Evolutionary conservation across 2,329 filamentous ascomycete species (phyloP).

Genomic region (Leptosphaerulina australis): DNA sequence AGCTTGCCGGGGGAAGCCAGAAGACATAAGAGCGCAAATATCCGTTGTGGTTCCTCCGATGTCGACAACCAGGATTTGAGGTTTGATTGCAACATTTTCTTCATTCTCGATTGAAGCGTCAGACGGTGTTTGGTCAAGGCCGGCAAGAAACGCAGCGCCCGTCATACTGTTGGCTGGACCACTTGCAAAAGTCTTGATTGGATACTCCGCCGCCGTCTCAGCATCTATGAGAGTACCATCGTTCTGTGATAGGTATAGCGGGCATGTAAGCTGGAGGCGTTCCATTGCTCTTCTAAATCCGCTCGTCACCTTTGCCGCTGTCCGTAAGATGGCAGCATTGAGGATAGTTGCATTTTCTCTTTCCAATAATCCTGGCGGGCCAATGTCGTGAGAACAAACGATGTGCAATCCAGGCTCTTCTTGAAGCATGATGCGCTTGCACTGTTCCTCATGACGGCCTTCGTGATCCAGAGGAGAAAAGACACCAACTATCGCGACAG

Average conservation of each 20-base stretch:
- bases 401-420: conserved; percentile 51
- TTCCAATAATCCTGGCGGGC: conserved; percentile 59
- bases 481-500: conserved; percentile 54
- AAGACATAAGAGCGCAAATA: conserved; percentile 63
- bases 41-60: conserved; percentile 71
- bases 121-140: not conserved
- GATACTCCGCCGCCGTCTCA: conserved; percentile 58
- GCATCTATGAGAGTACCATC: conserved; percentile 66
- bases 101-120: too few relatives aligned
- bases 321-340: conserved; percentile 66
- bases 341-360: conserved; percentile 69
- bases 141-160: conserved; percentile 62
- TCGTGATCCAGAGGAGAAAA: conserved; percentile 56
- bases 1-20: conserved; percentile 66
- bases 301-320: conserved; percentile 63
- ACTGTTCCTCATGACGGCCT: conserved; percentile 29
- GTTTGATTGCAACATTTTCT: conserved; percentile 6
- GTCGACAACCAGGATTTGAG: conserved; percentile 60
- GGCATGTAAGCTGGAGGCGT: conserved; percentile 58
- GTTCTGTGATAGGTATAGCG: conserved; percentile 67
- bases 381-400: conserved; percentile 55
- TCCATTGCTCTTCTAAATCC: conserved; percentile 61
- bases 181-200: conserved; percentile 67
- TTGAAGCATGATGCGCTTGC: conserved; percentile 27
- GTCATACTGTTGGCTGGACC: conserved; percentile 66